Base-by-base conservation (phyloP, 768 basidiomycete species). In the Russula griseocarnosa region DNA sequence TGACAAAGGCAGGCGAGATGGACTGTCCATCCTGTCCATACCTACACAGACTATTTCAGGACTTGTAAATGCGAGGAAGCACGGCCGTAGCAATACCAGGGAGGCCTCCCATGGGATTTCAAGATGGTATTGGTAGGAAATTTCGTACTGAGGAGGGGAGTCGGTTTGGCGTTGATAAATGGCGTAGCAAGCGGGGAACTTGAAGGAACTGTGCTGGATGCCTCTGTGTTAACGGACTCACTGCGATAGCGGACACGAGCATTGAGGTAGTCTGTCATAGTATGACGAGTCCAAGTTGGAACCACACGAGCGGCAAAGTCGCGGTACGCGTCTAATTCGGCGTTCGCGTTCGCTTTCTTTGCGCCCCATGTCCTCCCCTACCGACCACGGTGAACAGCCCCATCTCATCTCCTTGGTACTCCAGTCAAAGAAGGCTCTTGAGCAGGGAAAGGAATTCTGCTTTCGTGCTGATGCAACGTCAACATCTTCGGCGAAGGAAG, bases 31-130 rank as follows among this genome's bases (percentile, higher is more conserved):
- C 84, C 72, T 86, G 83, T 34, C 82, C 83, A 73, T 94, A 94
- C 91, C 91, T 92, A 66, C 46, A 42, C 50, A 42, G 36, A 34
- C 55, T 38, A 51, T 26, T 59, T 68, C 28, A 53, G 62, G 34
- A 67, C 54, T 52, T 66, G 40, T 67, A 18, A 44, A 46, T 22
- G 34, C 58, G 24, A 60, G 67, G 20, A 42, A 30, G 47, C 58
- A 47, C 42, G 7, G n/a, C 18, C 53, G 67, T 38, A 28, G 16
- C 11, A 50, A 60, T 74, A 92, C 91, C 91, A 93, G 70, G 92
- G 90, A 54, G 89, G 89, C 53, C 92, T 82, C 55, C 92, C 92
- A 75, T 94, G 92, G 38, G 89, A 90, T 54, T 86, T 88, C 40
- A 94, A 76, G 28, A 94, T 78, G 2, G 84, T 89, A 70, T 93